Base-by-base conservation (phyloP, 2,329 filamentous ascomycete genomes). In the Sphaceloma murrayae region DNA sequence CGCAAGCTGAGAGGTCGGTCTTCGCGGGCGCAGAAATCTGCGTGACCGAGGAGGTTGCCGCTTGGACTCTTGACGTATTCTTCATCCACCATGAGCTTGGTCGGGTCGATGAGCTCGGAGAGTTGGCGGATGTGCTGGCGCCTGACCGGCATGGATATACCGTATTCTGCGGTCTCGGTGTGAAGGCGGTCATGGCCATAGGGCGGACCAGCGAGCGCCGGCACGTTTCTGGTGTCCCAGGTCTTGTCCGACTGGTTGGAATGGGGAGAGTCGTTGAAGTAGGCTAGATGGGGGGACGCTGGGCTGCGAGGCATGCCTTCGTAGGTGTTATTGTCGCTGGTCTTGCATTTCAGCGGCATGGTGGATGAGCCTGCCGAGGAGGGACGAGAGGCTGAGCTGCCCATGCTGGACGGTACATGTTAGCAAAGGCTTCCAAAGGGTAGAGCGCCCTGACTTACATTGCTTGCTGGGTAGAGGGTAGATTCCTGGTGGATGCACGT, bases 1-100 rank as follows among this genome's bases (percentile, higher is more conserved):
- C 57, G 50, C 32, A 65, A 54, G 26, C 57, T 57, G 21, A 53
- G 38, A 2, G 60, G 60, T 4, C 62, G 57, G 46, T 57, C 53
- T 2, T 50, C 48, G 21, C 55, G 55, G 6, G 33, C 46, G 7
- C 53, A 46, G 40, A 52, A 58, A 22, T 56, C 43, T 27, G 53
- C 52, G 7, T 48, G 46, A 9, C 45, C 47, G 3, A 62, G 52
- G 1, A 59, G 26, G 22, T 58, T 53, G 13, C 59, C 60, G 36
- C 56, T 59, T 3, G 57, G 60, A 13, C 56, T 56, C 5, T 55
- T 52, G 13, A 62, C 46, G 21, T 53, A 49, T 1, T 44, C 45
- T n/a, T 42, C 34, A 9, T 52, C 48, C 9, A 34, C 43, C 3
- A 46, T 33, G 14, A 61, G 46, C 8, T 52, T 48, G 11, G 42